These are phyloP conservation scores for Sporisorium sorghi DNA, from an alignment of 1,284 basidiomycete genomes.

Conservation along the genomic window DNA sequence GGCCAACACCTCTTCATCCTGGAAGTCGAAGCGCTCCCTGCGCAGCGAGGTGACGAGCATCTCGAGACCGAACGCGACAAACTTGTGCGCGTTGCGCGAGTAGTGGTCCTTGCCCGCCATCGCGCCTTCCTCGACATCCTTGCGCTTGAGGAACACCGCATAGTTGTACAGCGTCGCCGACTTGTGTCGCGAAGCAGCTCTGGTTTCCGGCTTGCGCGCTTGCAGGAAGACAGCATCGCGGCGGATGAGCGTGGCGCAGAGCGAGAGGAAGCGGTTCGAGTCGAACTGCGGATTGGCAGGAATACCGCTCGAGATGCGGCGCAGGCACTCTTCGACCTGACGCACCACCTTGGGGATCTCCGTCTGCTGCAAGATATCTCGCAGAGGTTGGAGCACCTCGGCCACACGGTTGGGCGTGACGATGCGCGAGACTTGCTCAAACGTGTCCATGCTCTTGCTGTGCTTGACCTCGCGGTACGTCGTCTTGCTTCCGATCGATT, in stretches of 20 bases:
- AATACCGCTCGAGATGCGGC: conserved; percentile 83
- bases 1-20: conserved; percentile 78
- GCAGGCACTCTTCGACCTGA: conserved; percentile 87
- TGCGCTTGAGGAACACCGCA: conserved; percentile 57
- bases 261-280: conserved; percentile 79
- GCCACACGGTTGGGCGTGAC: conserved; percentile 74
- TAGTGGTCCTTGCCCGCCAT: conserved; percentile 69
- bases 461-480: conserved; percentile 72
- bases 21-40: conserved; percentile 86
- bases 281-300: conserved; percentile 83
- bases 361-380: conserved; percentile 87
- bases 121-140: conserved; percentile 54
- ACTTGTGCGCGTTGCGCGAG: conserved; percentile 77
- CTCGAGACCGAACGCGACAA: conserved; percentile 91
- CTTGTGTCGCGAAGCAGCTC: conserved; percentile 33
- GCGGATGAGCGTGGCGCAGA: conserved; percentile 89
- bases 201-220: conserved; percentile 45
- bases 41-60: conserved; percentile 88
- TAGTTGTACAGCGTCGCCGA: conserved; percentile 39
- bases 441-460: conserved; percentile 68
- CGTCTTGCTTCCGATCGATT: conserved; percentile 90
- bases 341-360: conserved; percentile 84
- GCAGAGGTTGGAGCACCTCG: conserved; percentile 81
- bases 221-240: conserved; percentile 77
- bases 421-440: conserved; percentile 64